Evolutionary conservation across 495 filamentous ascomycete species (phyloP).

Genomic region (Daldinia vernicosa): DNA sequence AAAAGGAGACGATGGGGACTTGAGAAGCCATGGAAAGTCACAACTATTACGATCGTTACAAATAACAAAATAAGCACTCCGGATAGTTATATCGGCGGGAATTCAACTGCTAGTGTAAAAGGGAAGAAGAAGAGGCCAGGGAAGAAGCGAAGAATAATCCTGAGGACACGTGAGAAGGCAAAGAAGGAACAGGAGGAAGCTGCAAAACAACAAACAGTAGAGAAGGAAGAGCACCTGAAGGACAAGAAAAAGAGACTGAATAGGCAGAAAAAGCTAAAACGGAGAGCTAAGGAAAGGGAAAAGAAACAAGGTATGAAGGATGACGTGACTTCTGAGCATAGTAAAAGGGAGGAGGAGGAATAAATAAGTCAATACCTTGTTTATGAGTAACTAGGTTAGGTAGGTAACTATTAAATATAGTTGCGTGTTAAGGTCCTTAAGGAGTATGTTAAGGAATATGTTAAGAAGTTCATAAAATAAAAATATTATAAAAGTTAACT

Average conservation of each 20-base stretch:
- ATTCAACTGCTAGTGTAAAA: constrained; percentile 13
- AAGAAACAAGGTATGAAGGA: constrained; percentile 52
- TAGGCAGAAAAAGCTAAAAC: constrained; percentile 61
- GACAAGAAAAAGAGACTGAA: constrained; percentile 65
- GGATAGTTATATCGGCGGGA: not conserved
- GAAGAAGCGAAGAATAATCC: constrained; percentile 62
- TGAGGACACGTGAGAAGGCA: constrained; percentile 51
- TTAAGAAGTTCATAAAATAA: not conserved
- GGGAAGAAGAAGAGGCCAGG: constrained; percentile 57
- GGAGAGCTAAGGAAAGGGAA: constrained; percentile 59
- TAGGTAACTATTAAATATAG: no score
- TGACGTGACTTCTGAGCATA: constrained; percentile 25
- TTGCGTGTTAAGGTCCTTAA: no score
- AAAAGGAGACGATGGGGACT: constrained; percentile 59
- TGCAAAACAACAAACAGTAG: constrained; percentile 41
- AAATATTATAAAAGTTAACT: not conserved
- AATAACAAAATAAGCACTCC: constrained; percentile 5
- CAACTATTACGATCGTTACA: constrained; percentile 41
- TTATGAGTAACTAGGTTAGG: no score
- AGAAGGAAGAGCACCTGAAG: constrained; percentile 59
- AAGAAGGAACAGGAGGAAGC: constrained; percentile 46
- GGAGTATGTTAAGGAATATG: no score
- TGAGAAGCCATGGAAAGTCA: constrained; percentile 65
- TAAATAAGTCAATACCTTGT: not conserved
- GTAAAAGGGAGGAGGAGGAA: constrained; percentile 6